Percentiles rank a stretch among this genome's conserved stretches.
Conservation (phyloP, 106 monocot species). For the Allium cepa region DNA sequence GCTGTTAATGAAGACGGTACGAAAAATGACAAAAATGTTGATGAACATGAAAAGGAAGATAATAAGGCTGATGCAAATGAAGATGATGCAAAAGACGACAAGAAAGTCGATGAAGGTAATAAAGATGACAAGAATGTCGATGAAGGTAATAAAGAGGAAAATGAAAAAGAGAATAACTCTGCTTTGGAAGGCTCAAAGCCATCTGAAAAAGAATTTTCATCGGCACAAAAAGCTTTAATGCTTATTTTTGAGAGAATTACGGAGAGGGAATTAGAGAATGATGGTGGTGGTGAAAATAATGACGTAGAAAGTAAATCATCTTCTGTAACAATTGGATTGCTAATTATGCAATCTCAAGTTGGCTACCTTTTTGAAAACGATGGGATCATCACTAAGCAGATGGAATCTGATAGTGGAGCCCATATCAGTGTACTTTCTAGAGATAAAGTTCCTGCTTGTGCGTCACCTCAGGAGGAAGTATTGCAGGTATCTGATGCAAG, state of each 20-base stretch:
- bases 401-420: slow-evolving; percentile 79
- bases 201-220: slow-evolving; percentile 27
- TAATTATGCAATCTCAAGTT: slow-evolving; percentile 74
- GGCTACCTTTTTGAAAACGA: slow-evolving; percentile 78
- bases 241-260: slow-evolving; percentile 81
- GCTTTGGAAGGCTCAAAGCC: slow-evolving; percentile 21
- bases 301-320: slow-evolving; percentile 11
- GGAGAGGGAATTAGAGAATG: slow-evolving; percentile 40
- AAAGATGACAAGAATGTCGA: slow-evolving; percentile 15
- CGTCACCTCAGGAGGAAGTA: slow-evolving; percentile 61
- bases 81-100: slow-evolving; percentile 10
- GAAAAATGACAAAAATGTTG: slow-evolving; percentile 30
- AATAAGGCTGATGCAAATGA: slow-evolving; percentile 19
- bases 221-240: slow-evolving; percentile 61
- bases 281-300: slow-evolving; percentile 26
- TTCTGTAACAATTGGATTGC: slow-evolving; percentile 43
- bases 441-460: slow-evolving; percentile 79
- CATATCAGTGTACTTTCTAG: slow-evolving; percentile 68
- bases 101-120: slow-evolving; percentile 12
- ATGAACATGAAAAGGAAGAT: slow-evolving; percentile 27
- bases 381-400: slow-evolving; percentile 86
- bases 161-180: slow-evolving; percentile 23
- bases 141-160: slow-evolving; percentile 23
- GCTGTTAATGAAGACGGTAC: slow-evolving; percentile 13
- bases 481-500: slow-evolving; percentile 50